These are phyloP conservation scores for Raffaelea deltoideospora DNA, from an alignment of 2,329 filamentous ascomycete genomes.

Conservation along the genomic window DNA sequence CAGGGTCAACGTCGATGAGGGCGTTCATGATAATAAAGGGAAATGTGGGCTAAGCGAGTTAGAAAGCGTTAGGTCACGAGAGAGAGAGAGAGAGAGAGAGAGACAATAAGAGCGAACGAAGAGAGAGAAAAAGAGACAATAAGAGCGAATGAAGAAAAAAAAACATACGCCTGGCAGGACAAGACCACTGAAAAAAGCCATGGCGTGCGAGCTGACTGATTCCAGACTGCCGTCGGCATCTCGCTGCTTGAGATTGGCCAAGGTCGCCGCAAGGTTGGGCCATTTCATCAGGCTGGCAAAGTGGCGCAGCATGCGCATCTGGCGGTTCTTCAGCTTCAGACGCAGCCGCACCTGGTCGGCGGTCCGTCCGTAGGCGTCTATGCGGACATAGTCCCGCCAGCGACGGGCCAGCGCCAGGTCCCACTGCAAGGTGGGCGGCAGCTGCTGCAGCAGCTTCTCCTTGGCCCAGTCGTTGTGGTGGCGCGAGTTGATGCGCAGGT, in stretches of 20 bases:
- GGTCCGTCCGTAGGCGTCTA: conserved; percentile 42
- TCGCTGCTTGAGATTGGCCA: conserved; percentile 44
- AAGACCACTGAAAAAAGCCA: conserved; percentile 65
- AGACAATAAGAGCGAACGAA: background rate
- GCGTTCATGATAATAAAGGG: conserved; percentile 69
- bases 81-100: background rate
- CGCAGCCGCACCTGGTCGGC: conserved; percentile 45
- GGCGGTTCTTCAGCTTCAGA: conserved; percentile 48
- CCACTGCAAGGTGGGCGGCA: conserved; percentile 59
- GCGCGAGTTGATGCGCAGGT: conserved; percentile 50
- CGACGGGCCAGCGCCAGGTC: conserved; percentile 57
- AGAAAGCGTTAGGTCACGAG: background rate
- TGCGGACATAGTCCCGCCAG: conserved; percentile 55
- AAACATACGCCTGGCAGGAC: conserved; percentile 50
- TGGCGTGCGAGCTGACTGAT: conserved; percentile 50
- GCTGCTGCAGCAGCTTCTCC: conserved; percentile 45
- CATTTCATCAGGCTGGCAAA: conserved; percentile 64
- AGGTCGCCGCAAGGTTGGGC: conserved; percentile 54
- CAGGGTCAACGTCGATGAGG: conserved; percentile 59
- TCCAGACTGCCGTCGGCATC: conserved; percentile 44
- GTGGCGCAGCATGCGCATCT: conserved; percentile 51
- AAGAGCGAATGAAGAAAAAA: too few species aligned
- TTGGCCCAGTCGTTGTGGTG: conserved; percentile 48
- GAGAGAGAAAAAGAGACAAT: background rate
- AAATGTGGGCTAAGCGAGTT: conserved; percentile 34